Evolutionary conservation across 148 eudicot genomes (phyloP).

Genomic region (Amaranthus hypochondriacus): DNA sequence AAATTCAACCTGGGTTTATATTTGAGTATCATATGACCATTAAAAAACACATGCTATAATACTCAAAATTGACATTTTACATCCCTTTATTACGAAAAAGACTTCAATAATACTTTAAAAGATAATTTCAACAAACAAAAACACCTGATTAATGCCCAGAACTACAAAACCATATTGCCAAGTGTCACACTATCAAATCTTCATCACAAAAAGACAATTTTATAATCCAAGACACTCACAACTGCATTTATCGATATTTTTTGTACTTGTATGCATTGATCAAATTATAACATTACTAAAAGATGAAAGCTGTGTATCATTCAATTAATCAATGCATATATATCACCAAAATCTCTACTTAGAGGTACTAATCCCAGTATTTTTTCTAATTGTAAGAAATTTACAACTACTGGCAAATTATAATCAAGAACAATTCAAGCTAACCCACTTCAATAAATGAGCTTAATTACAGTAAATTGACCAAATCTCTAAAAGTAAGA

Average conservation of each 20-base stretch:
- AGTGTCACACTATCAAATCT: slow-evolving; percentile 5
- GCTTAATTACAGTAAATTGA: too few species aligned
- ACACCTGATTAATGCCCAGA: neutral
- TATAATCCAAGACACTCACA: neutral
- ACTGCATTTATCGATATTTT: too few species aligned
- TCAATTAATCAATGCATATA: neutral
- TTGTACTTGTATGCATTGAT: too few species aligned
- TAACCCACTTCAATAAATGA: too few species aligned
- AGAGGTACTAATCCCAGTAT: too few species aligned
- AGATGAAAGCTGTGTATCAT: neutral
- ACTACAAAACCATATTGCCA: slow-evolving; percentile 8
- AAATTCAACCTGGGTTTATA: slow-evolving; percentile 1
- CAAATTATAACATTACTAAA: too few species aligned
- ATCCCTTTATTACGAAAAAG: neutral
- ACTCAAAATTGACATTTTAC: slow-evolving; percentile 6
- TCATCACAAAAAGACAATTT: slow-evolving; percentile 4
- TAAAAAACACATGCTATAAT: slow-evolving; percentile 11
- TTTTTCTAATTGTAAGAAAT: too few species aligned
- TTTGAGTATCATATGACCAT: slow-evolving; percentile 11
- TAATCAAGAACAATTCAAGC: neutral
- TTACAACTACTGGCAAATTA: too few species aligned
- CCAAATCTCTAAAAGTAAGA: too few species aligned
- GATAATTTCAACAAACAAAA: neutral
- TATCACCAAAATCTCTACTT: too few species aligned
- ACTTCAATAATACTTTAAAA: neutral